These are phyloP conservation scores for Jatropha podagrica DNA, from an alignment of 441 rosid genomes.

Conservation along the genomic window DNA sequence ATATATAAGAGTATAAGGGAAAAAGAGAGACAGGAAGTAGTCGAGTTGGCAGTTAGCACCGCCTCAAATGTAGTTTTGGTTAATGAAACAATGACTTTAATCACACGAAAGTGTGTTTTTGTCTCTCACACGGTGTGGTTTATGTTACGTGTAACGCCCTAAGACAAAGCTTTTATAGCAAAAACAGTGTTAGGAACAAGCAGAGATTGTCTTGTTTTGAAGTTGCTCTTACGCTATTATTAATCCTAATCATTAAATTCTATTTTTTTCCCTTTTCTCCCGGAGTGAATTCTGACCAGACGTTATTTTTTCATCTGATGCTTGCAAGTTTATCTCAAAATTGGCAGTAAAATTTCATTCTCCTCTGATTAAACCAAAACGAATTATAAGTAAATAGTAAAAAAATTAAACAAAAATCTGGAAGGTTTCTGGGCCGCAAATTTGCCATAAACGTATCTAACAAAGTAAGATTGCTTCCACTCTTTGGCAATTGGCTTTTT, in stretches of 20 bases:
- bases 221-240: conserved; percentile 35
- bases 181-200: not conserved
- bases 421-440: not conserved
- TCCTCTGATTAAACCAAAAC: too few species aligned
- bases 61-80: conserved; percentile 14
- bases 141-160: conserved; percentile 35
- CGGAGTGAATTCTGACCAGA: not conserved
- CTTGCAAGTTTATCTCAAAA: too few species aligned
- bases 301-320: too few species aligned
- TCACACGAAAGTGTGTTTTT: conserved; percentile 41
- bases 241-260: not conserved
- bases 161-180: conserved; percentile 19
- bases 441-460: not conserved
- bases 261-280: not conserved
- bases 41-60: conserved; percentile 24
- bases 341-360: too few species aligned
- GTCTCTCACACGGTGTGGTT: conserved; percentile 43
- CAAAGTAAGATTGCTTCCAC: conserved; percentile 36
- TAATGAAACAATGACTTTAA: conserved; percentile 31
- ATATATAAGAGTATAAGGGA: not conserved
- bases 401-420: too few species aligned
- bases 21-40: not conserved
- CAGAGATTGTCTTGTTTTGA: not conserved
- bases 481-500: conserved; percentile 19
- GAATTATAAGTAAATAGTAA: too few species aligned